Evolutionary conservation across 768 basidiomycete species (phyloP).

Genomic region (Leccinum barrowsii): DNA sequence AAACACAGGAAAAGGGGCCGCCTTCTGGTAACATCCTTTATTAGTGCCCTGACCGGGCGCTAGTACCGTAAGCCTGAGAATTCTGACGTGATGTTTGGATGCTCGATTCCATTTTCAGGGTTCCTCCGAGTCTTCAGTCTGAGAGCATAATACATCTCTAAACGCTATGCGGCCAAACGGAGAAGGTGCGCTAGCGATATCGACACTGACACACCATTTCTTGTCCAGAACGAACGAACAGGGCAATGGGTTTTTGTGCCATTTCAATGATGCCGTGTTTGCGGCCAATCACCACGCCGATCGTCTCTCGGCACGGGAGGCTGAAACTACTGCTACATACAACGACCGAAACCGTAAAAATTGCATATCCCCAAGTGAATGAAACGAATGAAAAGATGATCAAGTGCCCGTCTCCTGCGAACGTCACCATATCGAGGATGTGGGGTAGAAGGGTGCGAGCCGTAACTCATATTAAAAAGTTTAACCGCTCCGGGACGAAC

Average conservation of each 20-base stretch:
- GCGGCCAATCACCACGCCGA: not conserved
- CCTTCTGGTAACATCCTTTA: not conserved
- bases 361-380: not conserved
- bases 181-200: not conserved
- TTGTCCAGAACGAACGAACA: not conserved
- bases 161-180: conserved; percentile 14
- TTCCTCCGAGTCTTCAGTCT: not conserved
- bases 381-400: not conserved
- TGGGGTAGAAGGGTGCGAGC: conserved; percentile 15
- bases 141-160: not conserved
- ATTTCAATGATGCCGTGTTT: not conserved
- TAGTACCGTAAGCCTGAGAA: not conserved
- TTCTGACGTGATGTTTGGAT: not conserved
- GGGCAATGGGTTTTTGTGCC: conserved; percentile 11
- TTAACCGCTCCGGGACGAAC: conserved; percentile 10
- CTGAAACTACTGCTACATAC: not conserved
- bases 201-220: conserved; percentile 5
- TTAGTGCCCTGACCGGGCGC: not conserved
- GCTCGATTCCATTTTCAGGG: conserved; percentile 6
- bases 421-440: conserved; percentile 9
- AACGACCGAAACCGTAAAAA: not conserved
- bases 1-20: not conserved
- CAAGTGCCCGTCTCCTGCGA: not conserved
- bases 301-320: not conserved
- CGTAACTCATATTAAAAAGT: conserved; percentile 27